These are phyloP conservation scores for Microbotryomycetes sp. DNA, from an alignment of 1,284 basidiomycete genomes.

Conservation along the genomic window DNA sequence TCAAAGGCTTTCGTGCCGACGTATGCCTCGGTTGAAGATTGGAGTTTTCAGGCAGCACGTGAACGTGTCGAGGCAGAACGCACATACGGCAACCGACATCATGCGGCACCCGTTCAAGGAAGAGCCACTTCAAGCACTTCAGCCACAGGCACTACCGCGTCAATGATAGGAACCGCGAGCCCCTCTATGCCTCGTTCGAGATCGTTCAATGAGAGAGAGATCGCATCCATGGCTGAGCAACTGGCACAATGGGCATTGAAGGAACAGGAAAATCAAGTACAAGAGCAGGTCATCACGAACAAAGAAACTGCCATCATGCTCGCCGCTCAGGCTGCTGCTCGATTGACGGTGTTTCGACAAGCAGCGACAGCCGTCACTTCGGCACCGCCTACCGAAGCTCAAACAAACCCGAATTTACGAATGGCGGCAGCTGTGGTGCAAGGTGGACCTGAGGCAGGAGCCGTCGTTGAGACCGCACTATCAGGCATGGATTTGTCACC, in stretches of 20 bases:
- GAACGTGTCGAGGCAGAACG: slow-evolving; percentile 10
- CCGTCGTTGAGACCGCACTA: not conserved
- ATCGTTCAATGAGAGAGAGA: slow-evolving; percentile 18
- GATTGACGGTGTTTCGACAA: not conserved
- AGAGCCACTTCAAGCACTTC: not conserved
- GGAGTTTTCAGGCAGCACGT: slow-evolving; percentile 22
- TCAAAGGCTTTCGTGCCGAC: slow-evolving; percentile 14
- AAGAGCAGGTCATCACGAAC: slow-evolving; percentile 22
- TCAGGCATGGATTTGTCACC: slow-evolving; percentile 16
- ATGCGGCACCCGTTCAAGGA: not conserved
- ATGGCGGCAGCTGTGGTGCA: not conserved
- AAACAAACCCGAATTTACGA: not conserved
- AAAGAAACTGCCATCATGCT: slow-evolving; percentile 26
- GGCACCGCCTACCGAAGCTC: not conserved
- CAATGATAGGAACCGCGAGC: not conserved
- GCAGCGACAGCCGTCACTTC: not conserved
- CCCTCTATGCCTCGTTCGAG: slow-evolving; percentile 1
- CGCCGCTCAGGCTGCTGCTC: slow-evolving; percentile 23
- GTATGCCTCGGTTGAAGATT: slow-evolving; percentile 30
- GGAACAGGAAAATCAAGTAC: slow-evolving; percentile 27
- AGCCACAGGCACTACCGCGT: not conserved
- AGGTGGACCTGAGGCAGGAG: not conserved
- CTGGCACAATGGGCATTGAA: slow-evolving; percentile 27
- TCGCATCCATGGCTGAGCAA: slow-evolving; percentile 21
- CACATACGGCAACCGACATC: not conserved